Evolutionary conservation across 1,139 yeast genomes (phyloP), one percentile per base, ranked within the genome.

Genomic region (Protomyces pachydermus): DNA sequence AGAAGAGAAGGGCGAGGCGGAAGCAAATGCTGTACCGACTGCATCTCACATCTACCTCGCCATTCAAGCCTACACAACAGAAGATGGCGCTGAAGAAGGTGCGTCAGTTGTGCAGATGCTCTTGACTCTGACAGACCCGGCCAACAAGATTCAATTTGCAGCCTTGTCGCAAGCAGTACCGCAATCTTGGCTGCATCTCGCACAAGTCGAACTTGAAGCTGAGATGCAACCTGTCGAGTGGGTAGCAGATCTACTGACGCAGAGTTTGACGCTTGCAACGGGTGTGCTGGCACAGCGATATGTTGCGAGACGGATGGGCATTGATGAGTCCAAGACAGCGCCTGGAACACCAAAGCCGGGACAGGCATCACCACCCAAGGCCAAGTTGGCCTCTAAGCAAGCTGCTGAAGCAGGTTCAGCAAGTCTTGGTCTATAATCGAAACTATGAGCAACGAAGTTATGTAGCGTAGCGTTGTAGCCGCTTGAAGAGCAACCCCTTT

Each of bases 181-280:
- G 9, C 74, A 84, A 52, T 85, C 84, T 72, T 93, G 98, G 98
- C 86, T 91, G 2, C 79, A 82, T 39, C 91, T 97, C 97, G 78
- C 61, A 20, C 23, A 90, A 32, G 87, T 85, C 70, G 67, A 71
- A 34, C 48, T 65, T 46, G 71, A 69, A 8, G 65, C 65, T n/a
- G 65, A 66, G 25, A 64, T 67, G 37, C 67, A 91, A 74, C 97
- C 98, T 12, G 81, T 90, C 61, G 96, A 89, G 69, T 93, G 98
- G 98, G 95, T 93, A n/a, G 81, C 83, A 61, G 93, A 84, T 66
- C 91, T 98, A 98, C 82, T 93, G 51, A 87, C 84, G 71, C 89
- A 88, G 70, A 95, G 96, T 0, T 79, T 93, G 65, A 84, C 85
- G 38, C 80, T 91, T 69, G 81, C 91, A 39, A 82, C 91, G 68